phyloP scores from a whole-genome alignment of 2,329 filamentous ascomycete species.

The Paradendryphiella salina region DNA sequence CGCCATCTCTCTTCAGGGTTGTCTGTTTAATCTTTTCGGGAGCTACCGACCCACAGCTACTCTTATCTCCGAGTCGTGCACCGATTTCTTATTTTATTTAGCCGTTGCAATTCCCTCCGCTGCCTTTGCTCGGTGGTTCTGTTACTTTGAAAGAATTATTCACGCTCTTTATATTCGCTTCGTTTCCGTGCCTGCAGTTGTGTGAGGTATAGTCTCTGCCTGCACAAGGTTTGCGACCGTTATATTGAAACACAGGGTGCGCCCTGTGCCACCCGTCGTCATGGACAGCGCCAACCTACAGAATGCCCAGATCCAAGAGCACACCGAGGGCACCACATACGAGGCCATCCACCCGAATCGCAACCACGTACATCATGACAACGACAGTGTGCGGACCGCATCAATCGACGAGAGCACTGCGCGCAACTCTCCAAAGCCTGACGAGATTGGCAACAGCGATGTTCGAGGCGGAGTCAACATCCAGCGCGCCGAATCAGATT shows the following conservation, averaged over 20 bases:
- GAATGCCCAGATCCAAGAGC: conserved; percentile 25
- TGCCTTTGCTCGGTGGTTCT: conserved; percentile 1
- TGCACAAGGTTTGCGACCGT: neutral
- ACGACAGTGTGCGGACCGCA: conserved; percentile 25
- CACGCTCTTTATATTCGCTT: conserved; percentile 21
- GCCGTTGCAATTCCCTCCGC: conserved; percentile 9
- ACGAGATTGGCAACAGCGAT: conserved; percentile 23
- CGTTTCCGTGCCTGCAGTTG: conserved; percentile 9
- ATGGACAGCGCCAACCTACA: conserved; percentile 35
- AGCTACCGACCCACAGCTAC: neutral
- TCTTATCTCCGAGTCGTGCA: conserved; percentile 19
- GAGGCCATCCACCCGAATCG: conserved; percentile 36
- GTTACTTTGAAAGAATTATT: conserved; percentile 6
- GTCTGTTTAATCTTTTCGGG: conserved; percentile 9
- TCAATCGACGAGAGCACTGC: conserved; percentile 28
- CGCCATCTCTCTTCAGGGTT: conserved; percentile 9
- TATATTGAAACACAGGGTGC: conserved; percentile 16
- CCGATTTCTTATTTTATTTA: conserved; percentile 17
- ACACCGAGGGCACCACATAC: conserved; percentile 31
- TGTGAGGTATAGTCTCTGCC: conserved; percentile 9
- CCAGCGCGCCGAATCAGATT: conserved; percentile 69
- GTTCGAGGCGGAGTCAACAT: conserved; percentile 58
- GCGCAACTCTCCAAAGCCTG: conserved; percentile 27
- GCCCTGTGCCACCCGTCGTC: conserved; percentile 22
- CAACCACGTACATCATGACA: conserved; percentile 20